Percentiles rank a stretch among this genome's conserved stretches.
These are phyloP conservation scores for Helicocarpus griseus DNA, from an alignment of 2,329 filamentous ascomycete genomes.

Conservation along the genomic window DNA sequence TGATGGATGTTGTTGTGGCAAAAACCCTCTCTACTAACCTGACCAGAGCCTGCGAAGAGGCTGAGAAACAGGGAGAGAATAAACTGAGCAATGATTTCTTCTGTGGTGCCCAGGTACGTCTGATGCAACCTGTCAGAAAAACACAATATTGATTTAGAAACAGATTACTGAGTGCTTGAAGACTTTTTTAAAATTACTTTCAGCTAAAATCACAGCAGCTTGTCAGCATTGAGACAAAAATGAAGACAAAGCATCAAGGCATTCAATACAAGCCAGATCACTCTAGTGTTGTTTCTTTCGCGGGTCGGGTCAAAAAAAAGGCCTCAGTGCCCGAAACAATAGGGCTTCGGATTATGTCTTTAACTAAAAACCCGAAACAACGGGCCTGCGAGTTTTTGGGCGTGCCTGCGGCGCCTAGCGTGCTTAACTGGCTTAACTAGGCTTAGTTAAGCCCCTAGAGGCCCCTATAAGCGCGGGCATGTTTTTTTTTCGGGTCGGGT, in stretches of 20 bases:
- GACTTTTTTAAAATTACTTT: not conserved
- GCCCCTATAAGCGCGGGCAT: too few relatives aligned
- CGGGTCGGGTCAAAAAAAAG: too few relatives aligned
- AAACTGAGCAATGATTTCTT: not conserved
- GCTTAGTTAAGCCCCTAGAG: too few relatives aligned
- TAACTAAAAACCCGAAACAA: too few relatives aligned
- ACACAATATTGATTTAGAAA: not conserved
- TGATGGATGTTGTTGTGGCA: not conserved
- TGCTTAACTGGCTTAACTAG: too few relatives aligned
- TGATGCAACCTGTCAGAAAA: not conserved
- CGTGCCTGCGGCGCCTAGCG: too few relatives aligned
- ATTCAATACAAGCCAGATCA: not conserved
- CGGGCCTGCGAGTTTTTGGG: too few relatives aligned
- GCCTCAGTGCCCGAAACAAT: too few relatives aligned
- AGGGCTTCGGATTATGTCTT: too few relatives aligned
- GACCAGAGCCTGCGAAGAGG: not conserved
- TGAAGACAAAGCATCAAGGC: not conserved
- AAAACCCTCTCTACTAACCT: not conserved
- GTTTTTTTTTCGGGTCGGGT: too few relatives aligned
- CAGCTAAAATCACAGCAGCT: not conserved
- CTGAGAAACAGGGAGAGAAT: not conserved
- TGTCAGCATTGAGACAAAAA: not conserved
- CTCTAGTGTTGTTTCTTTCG: too few relatives aligned
- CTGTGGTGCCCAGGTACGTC: not conserved
- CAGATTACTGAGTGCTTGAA: not conserved